Base-by-base conservation (phyloP, 352 stramenopile genomes). In the Plasmopara muralis region DNA sequence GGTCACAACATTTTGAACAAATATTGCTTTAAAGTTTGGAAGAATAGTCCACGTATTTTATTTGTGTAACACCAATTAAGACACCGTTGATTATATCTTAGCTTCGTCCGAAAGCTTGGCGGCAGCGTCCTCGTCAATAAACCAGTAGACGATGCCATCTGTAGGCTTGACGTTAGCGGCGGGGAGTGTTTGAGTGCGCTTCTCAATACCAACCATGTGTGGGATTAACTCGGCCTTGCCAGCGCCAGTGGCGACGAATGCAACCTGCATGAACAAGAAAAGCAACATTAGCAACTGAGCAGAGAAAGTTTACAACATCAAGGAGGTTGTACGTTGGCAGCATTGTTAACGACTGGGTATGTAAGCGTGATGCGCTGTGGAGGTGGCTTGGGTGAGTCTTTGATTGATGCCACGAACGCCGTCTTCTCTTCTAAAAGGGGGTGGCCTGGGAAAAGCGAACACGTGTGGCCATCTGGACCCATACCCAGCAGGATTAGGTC, bases 401-500 rank as follows among this genome's bases (percentile, higher is more conserved):
- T 68, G 67, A 99, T 98, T n/a, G 81, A 83, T 13, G 89, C 87
- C 14, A 99, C 95, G 31, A 91, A 88, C 28, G 83, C 63, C 47
- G 63, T 67, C 13, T 69, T 67, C 66, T 98, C 78, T 57, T 87
- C 48, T n/a, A 99, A 61, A 30, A 99, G 74, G 40, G 70, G 56
- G 68, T 99, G 96, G 30, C 78, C 83, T 0, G 96, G 96, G 72
- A 99, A 99, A 15, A 99, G 78, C 45, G 93, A 98, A 68, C 93
- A 98, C 14, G 96, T 99, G 78, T 99, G 97, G 10, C 97, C 97
- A 66, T 99, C 97, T 5, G 96, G 95, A 16, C 97, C 97, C 80
- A 99, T 98, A 34, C 97, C 97, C 4, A 99, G 75, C 35, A 99
- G 60, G 16, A 97, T 89, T 50, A 97, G 64, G 66, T 99, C 96